Evolutionary conservation across 176 grass and related monocot genomes (phyloP).

Genomic region (Cenchrus fungigraminus): DNA sequence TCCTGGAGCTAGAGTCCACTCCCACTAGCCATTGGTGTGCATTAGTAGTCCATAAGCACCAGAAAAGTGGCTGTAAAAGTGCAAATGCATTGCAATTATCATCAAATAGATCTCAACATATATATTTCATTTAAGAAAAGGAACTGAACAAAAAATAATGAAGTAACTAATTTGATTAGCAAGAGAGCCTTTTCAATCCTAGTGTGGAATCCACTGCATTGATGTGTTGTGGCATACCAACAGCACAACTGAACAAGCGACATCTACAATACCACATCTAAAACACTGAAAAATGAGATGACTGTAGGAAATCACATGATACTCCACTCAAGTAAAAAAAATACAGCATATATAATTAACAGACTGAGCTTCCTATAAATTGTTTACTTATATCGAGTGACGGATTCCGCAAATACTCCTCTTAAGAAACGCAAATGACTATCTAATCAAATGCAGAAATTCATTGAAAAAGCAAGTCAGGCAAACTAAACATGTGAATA

Average conservation of each 20-base stretch:
- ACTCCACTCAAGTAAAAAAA: too few relatives aligned
- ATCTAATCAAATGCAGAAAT: too few relatives aligned
- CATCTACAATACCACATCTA: neutral
- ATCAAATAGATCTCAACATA: constrained; percentile 22
- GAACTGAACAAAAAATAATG: neutral
- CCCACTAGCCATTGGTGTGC: constrained; percentile 98
- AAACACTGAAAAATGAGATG: too few relatives aligned
- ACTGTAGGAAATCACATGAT: too few relatives aligned
- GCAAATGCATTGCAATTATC: constrained; percentile 42
- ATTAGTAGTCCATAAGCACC: constrained; percentile 98
- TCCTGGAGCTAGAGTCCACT: constrained; percentile 98
- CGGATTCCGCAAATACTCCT: too few relatives aligned
- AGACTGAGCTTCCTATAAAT: too few relatives aligned
- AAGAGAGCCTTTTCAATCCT: neutral
- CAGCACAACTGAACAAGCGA: neutral
- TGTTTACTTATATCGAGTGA: too few relatives aligned
- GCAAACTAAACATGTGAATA: too few relatives aligned
- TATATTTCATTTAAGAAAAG: neutral
- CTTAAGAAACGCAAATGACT: too few relatives aligned
- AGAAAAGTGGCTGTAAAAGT: constrained; percentile 64
- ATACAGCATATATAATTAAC: too few relatives aligned
- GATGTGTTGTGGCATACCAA: neutral
- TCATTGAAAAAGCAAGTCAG: too few relatives aligned
- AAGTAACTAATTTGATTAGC: neutral
- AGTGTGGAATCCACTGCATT: neutral